A percentile compares a stretch with the other conserved stretches of the same genome.
These are phyloP conservation scores for Verruconis gallopava DNA, from an alignment of 2,329 filamentous ascomycete genomes.

Conservation along the genomic window DNA sequence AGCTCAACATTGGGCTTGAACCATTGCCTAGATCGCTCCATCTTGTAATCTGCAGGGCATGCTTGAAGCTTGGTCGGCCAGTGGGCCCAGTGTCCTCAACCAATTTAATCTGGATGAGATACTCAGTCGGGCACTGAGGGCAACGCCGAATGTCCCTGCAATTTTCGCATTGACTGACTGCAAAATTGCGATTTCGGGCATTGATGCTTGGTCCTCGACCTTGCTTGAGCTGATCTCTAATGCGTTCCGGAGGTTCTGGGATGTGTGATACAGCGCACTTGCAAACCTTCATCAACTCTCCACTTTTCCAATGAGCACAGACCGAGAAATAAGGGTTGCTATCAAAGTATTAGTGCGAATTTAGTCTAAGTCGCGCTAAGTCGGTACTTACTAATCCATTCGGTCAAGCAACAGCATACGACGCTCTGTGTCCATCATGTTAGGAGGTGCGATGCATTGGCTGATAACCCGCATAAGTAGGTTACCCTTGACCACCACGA, in stretches of 20 bases:
- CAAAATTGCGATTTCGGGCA: constrained; percentile 28
- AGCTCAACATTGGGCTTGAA: constrained; percentile 30
- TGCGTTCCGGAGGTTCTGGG: constrained; percentile 31
- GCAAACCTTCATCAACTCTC: constrained; percentile 44
- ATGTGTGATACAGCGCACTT: constrained; percentile 50
- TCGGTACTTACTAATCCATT: constrained; percentile 38
- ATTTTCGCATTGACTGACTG: constrained; percentile 39
- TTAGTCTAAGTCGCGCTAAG: not conserved
- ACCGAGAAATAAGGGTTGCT: constrained; percentile 46
- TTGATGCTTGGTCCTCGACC: constrained; percentile 21
- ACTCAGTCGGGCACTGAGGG: constrained; percentile 49
- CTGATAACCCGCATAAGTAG: constrained; percentile 47
- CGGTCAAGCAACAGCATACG: constrained; percentile 46
- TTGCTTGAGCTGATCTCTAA: constrained; percentile 29
- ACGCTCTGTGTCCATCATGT: constrained; percentile 37
- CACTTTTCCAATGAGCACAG: constrained; percentile 50
- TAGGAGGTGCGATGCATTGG: constrained; percentile 38
- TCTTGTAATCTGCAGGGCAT: constrained; percentile 46
- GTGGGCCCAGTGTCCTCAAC: constrained; percentile 39
- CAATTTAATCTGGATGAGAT: constrained; percentile 47
- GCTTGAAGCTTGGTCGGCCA: constrained; percentile 36
- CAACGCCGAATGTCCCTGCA: constrained; percentile 49
- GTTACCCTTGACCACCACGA: constrained; percentile 39
- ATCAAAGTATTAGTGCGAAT: not conserved
- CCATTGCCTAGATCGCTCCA: constrained; percentile 51